Base-by-base conservation (phyloP, 106 monocot species). In the Phalaenopsis aphrodite region DNA sequence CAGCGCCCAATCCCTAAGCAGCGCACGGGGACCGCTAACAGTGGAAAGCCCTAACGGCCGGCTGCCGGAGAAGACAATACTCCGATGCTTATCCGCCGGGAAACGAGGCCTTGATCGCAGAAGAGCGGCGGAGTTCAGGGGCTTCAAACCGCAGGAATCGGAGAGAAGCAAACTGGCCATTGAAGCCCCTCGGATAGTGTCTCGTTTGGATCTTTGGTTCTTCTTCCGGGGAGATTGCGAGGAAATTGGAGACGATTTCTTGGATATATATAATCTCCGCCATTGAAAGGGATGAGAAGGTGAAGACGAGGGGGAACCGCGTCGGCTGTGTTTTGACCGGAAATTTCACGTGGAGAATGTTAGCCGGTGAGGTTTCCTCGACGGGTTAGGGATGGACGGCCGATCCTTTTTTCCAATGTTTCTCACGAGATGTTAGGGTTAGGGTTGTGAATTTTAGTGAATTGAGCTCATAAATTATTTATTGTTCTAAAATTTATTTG, bases 151-250 rank as follows among this genome's bases (percentile, higher is more conserved):
- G 78, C 85, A 85, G 84, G 83, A 86, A 23, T 88, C 82, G 39
- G 86, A 87, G 73, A 92, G 79, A 9, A 84, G 80, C 81, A 55
- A 83, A 57, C 86, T 84, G 75, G 89, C 79, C 88, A 90, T 90
- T 81, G 55, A 3, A 23, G 5, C 36, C 30, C 30, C 74, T 69
- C 69, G 61, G 21, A 21, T 61, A 21, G 52, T 12, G 14, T 14
- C 52, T 52, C 52, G 52, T 12, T 52, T 52, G 52, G 14, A 19
- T 21, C 52, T 61, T 61, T 21, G n/a, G 61, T 61, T 61, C 61
- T 61, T 61, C 23, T 5, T 61, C 21, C 4, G 21, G 61, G 21
- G 61, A n/a, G 19, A 4, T n/a, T 19, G 61, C 1, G 21, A 61
- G n/a, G 21, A 61, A 4, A 61, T 18, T 9, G 61, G 52, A 52